Evolutionary conservation across 2,329 filamentous ascomycete species (phyloP).

Genomic region (Claviceps humidiphila): DNA sequence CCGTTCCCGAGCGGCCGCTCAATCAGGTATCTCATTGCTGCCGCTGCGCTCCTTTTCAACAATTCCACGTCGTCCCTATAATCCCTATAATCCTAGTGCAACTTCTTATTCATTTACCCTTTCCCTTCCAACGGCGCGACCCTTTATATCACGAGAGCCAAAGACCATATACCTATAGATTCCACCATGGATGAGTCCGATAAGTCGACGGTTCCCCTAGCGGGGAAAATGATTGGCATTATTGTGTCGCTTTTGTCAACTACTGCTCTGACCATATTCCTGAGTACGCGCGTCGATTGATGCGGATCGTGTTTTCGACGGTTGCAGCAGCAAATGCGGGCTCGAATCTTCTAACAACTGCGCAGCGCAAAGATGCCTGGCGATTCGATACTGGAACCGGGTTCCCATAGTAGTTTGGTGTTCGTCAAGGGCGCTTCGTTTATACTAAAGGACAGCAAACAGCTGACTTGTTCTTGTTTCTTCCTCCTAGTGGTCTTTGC

Average conservation of each 20-base stretch:
- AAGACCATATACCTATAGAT: not conserved
- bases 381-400: constrained; percentile 25
- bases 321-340: not conserved
- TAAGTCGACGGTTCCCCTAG: not conserved
- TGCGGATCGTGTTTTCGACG: not conserved
- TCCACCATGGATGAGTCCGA: not conserved
- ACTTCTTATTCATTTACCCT: not conserved
- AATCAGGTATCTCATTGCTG: not conserved
- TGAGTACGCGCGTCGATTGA: constrained; percentile 16
- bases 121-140: not conserved
- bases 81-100: not conserved
- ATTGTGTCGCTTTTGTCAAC: constrained; percentile 17
- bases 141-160: not conserved
- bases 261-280: constrained; percentile 22
- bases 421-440: constrained; percentile 10
- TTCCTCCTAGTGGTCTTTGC: constrained; percentile 37
- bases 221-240: constrained; percentile 3
- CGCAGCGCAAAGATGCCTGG: constrained; percentile 23
- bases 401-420: constrained; percentile 30
- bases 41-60: not conserved
- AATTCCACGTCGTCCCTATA: not conserved
- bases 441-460: not conserved
- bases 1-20: not conserved
- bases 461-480: not conserved
- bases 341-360: not conserved